phyloP scores from a whole-genome alignment of 2,329 filamentous ascomycete genomes.

The Fusarium albosuccineum region DNA sequence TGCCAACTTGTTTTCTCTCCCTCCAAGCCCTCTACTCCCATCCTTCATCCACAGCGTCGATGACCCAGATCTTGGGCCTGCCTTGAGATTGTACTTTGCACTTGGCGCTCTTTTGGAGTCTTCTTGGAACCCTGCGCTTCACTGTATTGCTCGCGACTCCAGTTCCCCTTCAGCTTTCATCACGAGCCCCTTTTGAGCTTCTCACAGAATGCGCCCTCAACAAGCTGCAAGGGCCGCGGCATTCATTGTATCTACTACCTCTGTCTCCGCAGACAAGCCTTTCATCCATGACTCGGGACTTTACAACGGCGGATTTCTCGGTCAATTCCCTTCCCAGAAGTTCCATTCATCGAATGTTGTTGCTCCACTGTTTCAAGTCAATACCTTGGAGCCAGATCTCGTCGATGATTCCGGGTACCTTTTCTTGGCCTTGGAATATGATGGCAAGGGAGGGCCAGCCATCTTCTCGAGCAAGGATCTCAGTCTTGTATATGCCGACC shows the following conservation, averaged over 20 bases:
- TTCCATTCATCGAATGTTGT: slow-evolving; percentile 37
- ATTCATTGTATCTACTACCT: slow-evolving; percentile 8
- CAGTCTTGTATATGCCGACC: slow-evolving; percentile 41
- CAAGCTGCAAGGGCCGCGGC: slow-evolving; percentile 1
- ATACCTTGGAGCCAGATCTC: slow-evolving; percentile 30
- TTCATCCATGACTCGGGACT: slow-evolving; percentile 27
- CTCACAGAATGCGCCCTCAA: slow-evolving; percentile 24
- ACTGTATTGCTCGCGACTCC: slow-evolving; percentile 7
- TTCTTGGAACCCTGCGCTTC: slow-evolving; percentile 36
- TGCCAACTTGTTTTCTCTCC: neutral
- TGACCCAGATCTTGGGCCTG: slow-evolving; percentile 9
- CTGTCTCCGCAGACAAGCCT: slow-evolving; percentile 27
- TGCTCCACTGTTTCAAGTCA: slow-evolving; percentile 42
- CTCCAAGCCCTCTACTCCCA: slow-evolving; percentile 10
- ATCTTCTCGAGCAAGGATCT: slow-evolving; percentile 43
- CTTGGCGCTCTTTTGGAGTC: slow-evolving; percentile 35
- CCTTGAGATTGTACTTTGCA: slow-evolving; percentile 14
- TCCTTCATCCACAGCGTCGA: slow-evolving; percentile 18
- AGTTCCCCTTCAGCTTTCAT: neutral
- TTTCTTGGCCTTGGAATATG: slow-evolving; percentile 35
- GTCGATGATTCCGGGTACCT: slow-evolving; percentile 38
- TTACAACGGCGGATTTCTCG: slow-evolving; percentile 36
- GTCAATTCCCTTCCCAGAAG: slow-evolving; percentile 36
- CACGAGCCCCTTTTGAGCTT: neutral
- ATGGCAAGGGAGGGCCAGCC: slow-evolving; percentile 35